Evolutionary conservation across 208 protist genomes (phyloP).

Genomic region (Wallacemonas sp.): DNA sequence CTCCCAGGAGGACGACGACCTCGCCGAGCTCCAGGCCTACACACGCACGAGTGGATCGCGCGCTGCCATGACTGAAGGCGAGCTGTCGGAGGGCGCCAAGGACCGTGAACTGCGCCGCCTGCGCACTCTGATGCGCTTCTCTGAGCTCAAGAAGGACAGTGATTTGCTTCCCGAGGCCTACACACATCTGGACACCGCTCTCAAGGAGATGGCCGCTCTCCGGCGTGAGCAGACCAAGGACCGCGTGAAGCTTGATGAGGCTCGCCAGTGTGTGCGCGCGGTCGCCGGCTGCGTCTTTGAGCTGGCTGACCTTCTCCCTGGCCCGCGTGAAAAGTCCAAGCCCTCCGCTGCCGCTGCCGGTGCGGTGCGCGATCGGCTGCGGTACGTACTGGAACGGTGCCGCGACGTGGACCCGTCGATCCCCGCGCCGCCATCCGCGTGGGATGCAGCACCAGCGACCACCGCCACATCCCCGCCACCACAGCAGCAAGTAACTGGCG

Average conservation of each 20-base stretch:
- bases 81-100: constrained; percentile 29
- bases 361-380: background rate
- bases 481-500: background rate
- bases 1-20: background rate
- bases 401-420: background rate
- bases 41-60: too few species aligned
- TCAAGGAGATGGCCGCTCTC: constrained; percentile 17
- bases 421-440: background rate
- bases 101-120: constrained; percentile 57
- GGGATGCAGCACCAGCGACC: background rate
- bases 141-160: constrained; percentile 74
- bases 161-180: constrained; percentile 31
- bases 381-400: constrained; percentile 4
- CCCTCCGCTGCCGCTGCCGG: background rate
- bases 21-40: too few species aligned
- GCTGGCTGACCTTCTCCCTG: background rate
- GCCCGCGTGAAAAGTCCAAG: too few species aligned
- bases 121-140: constrained; percentile 73
- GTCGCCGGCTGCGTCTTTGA: background rate
- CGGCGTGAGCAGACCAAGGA: background rate
- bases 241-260: background rate
- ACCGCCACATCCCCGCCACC: background rate
- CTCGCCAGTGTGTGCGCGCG: constrained; percentile 17
- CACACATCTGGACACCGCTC: constrained; percentile 16
- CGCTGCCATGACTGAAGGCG: too few species aligned